A percentile compares a stretch with the other conserved stretches of the same genome.
phyloP scores from a whole-genome alignment of 148 eudicot genomes.

The Salicornia ramosissima region DNA sequence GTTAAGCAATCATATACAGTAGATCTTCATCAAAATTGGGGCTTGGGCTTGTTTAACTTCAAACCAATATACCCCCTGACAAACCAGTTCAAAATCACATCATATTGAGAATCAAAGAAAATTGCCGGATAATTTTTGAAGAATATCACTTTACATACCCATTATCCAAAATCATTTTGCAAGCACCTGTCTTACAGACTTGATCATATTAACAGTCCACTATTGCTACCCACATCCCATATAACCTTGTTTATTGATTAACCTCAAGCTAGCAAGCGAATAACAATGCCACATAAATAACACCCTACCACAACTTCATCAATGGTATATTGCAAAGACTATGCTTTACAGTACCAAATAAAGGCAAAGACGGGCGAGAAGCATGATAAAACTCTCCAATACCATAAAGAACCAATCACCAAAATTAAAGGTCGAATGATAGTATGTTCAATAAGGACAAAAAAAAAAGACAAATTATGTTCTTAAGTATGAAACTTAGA shows the following conservation, averaged over 20 bases:
- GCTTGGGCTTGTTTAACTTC: constrained; percentile 87
- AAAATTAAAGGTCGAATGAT: neutral
- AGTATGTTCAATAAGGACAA: neutral
- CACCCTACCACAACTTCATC: neutral
- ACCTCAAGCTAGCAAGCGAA: neutral
- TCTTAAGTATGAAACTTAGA: neutral
- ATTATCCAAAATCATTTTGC: constrained; percentile 2
- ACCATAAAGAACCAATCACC: neutral
- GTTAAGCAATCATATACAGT: constrained; percentile 52
- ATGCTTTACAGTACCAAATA: neutral
- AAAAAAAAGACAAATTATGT: neutral
- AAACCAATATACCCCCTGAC: constrained; percentile 89
- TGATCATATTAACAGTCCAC: neutral
- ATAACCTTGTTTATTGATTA: neutral
- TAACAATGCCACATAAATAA: neutral
- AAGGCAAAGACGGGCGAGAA: neutral
- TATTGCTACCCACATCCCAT: constrained; percentile 2
- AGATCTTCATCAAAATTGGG: constrained; percentile 73
- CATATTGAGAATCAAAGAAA: constrained; percentile 34
- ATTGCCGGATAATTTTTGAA: constrained; percentile 9
- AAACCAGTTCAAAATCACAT: constrained; percentile 69
- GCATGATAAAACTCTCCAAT: neutral
- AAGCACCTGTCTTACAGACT: neutral
- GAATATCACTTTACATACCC: constrained; percentile 12
- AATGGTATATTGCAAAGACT: neutral